Conservation (phyloP, 2,329 filamentous ascomycete genomes). For the Fusarium sp. region DNA sequence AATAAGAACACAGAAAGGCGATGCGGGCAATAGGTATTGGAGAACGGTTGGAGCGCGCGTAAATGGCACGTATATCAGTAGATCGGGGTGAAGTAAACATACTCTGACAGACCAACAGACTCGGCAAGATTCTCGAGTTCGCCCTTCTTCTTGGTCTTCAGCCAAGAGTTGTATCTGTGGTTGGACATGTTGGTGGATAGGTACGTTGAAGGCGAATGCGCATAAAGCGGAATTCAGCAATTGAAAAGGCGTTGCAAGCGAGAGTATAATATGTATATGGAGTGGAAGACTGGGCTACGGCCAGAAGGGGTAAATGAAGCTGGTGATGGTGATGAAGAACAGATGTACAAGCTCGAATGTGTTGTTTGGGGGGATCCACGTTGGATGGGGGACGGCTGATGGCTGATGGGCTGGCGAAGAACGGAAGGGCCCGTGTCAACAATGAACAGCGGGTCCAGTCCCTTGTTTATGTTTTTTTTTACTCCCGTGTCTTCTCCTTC, state of each 20-base stretch:
- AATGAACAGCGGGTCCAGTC: conserved; percentile 19
- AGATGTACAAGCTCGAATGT: conserved; percentile 24
- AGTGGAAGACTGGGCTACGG: background rate
- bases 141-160: conserved; percentile 83
- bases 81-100: conserved; percentile 47
- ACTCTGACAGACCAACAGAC: conserved; percentile 76
- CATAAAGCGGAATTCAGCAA: conserved; percentile 28
- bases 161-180: conserved; percentile 67
- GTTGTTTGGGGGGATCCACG: conserved; percentile 21
- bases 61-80: background rate
- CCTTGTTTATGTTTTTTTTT: conserved; percentile 41
- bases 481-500: conserved; percentile 10
- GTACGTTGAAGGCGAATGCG: conserved; percentile 26
- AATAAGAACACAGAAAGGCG: conserved; percentile 8
- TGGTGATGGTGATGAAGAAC: conserved; percentile 26
- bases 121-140: conserved; percentile 81
- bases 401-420: conserved; percentile 20
- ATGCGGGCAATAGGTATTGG: conserved; percentile 16
- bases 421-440: conserved; percentile 21
- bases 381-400: conserved; percentile 25
- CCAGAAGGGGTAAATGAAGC: conserved; percentile 17
- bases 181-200: conserved; percentile 44
- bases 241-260: background rate
- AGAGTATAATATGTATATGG: background rate
- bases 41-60: background rate